These are phyloP conservation scores for Mycosphaerella sp. DNA, from an alignment of 2,329 filamentous ascomycete genomes.

Conservation along the genomic window DNA sequence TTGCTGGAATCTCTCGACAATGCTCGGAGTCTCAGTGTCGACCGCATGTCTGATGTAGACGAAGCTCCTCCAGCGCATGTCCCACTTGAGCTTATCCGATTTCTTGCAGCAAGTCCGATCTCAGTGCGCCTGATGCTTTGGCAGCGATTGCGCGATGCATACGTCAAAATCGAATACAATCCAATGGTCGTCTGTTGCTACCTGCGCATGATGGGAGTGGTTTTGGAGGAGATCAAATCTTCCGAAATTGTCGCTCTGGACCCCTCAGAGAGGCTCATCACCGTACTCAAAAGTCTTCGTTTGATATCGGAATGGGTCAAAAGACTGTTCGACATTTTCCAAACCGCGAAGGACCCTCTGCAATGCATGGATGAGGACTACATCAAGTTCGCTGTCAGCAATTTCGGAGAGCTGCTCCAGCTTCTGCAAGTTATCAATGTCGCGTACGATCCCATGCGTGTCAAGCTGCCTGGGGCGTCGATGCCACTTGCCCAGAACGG, in stretches of 20 bases:
- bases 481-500: slow-evolving; percentile 53
- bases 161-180: slow-evolving; percentile 73
- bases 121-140: slow-evolving; percentile 82
- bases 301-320: slow-evolving; percentile 71
- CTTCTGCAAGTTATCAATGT: slow-evolving; percentile 74
- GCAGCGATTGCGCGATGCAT: slow-evolving; percentile 85
- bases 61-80: slow-evolving; percentile 9
- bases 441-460: slow-evolving; percentile 77
- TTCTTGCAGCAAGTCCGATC: slow-evolving; percentile 72
- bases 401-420: slow-evolving; percentile 64
- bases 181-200: slow-evolving; percentile 87
- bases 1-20: slow-evolving; percentile 63
- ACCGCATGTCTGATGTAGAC: neutral
- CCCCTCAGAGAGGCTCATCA: slow-evolving; percentile 59
- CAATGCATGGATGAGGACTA: slow-evolving; percentile 80
- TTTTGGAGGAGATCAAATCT: slow-evolving; percentile 63
- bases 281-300: slow-evolving; percentile 70
- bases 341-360: slow-evolving; percentile 65
- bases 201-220: slow-evolving; percentile 76
- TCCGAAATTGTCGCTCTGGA: slow-evolving; percentile 51
- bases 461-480: slow-evolving; percentile 56
- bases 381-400: slow-evolving; percentile 63
- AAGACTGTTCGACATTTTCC: slow-evolving; percentile 59
- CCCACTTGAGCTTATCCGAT: slow-evolving; percentile 73
- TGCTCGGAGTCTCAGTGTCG: neutral